phyloP scores from a whole-genome alignment of 345 rosid genomes.

The Hibiscus syriacus region DNA sequence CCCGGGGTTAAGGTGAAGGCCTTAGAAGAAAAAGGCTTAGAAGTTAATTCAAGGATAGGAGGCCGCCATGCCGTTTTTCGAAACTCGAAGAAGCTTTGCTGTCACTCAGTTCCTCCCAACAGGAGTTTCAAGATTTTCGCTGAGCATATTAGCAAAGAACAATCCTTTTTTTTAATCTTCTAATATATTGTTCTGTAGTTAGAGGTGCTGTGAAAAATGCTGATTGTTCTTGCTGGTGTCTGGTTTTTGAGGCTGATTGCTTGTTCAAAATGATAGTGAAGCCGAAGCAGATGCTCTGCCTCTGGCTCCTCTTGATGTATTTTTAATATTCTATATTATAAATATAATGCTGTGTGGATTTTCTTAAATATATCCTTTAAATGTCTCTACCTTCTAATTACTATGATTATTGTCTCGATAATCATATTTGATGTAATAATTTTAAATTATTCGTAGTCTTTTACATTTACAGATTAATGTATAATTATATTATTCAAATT shows the following conservation, averaged over 20 bases:
- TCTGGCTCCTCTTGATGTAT: no score
- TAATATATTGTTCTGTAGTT: not conserved
- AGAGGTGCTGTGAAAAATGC: not conserved
- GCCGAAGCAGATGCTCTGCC: not conserved
- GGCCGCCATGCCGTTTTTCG: not conserved
- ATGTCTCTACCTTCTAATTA: no score
- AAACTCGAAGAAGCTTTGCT: not conserved
- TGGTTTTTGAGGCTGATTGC: not conserved
- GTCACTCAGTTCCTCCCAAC: not conserved
- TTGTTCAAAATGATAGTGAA: not conserved
- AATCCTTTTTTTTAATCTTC: not conserved
- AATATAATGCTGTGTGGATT: no score
- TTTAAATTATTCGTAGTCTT: no score
- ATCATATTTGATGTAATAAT: constrained; percentile 31
- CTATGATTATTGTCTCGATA: no score
- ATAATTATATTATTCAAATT: no score
- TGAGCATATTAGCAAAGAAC: not conserved
- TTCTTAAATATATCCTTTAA: no score
- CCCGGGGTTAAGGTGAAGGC: constrained; percentile 50
- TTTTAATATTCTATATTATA: no score
- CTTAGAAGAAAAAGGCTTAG: not conserved
- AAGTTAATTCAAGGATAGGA: constrained; percentile 3
- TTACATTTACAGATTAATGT: no score
- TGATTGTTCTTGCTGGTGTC: not conserved
- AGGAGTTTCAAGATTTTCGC: not conserved